phyloP scores from a whole-genome alignment of 2,329 filamentous ascomycete species.

The Lasiodiplodia hormozganensis region DNA sequence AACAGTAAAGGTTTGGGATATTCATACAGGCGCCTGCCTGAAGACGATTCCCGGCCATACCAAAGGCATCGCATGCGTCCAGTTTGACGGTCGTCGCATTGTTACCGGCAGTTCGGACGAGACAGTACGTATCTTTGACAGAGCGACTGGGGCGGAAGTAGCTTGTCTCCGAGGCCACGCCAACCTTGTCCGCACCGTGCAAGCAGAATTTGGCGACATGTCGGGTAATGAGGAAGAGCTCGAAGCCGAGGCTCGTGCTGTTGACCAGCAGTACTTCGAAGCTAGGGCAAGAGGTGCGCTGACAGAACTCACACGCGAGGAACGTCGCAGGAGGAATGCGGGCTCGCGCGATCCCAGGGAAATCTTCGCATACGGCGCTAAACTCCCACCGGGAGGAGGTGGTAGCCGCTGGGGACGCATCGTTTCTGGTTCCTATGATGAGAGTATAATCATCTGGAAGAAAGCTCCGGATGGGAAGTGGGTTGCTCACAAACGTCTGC shows the following conservation, averaged over 20 bases:
- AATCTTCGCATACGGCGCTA: conserved; percentile 81
- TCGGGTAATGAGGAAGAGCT: conserved; percentile 81
- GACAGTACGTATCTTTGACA: conserved; percentile 94
- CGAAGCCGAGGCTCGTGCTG: conserved; percentile 71
- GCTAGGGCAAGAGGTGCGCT: conserved; percentile 57
- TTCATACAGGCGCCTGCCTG: conserved; percentile 76
- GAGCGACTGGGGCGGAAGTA: conserved; percentile 83
- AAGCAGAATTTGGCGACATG: conserved; percentile 91
- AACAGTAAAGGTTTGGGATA: conserved; percentile 93
- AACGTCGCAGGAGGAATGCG: conserved; percentile 61
- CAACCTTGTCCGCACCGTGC: conserved; percentile 89
- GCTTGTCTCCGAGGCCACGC: conserved; percentile 83
- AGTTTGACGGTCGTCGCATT: conserved; percentile 92
- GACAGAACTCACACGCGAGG: conserved; percentile 40
- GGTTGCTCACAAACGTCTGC: conserved; percentile 76
- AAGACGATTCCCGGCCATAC: conserved; percentile 84
- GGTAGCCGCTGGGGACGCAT: conserved; percentile 92
- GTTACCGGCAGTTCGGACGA: conserved; percentile 97
- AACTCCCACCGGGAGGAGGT: conserved; percentile 87
- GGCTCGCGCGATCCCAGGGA: conserved; percentile 78
- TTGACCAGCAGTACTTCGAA: conserved; percentile 76
- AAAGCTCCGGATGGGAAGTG: conserved; percentile 84
- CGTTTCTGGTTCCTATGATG: conserved; percentile 95
- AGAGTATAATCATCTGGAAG: conserved; percentile 94
- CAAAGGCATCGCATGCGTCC: conserved; percentile 97